Conservation (phyloP, 176 grass and related monocot genomes). For the bread wheat (Triticum aestivum) region IWGSC_CS_RefSeq_v2.1 NC_057804.1:46163219-46163718, state of each 20-base stretch:
- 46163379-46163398: not conserved
- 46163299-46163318: not conserved
- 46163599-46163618: not conserved
- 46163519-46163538: no score
- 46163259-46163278: no score
- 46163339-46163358: not conserved
- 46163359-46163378: not conserved
- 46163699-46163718: no score
- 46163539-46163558: not conserved
- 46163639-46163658: no score
- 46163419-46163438: no score
- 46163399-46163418: not conserved
- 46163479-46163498: not conserved
- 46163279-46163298: no score
- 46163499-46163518: not conserved
- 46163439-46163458: not conserved
- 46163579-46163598: not conserved
- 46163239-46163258: no score
- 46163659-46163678: no score
- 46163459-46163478: not conserved
- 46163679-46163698: no score
- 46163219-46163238: no score
- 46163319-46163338: not conserved
- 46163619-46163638: not conserved
- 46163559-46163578: not conserved